Evolutionary conservation across 163 green algal species (phyloP), one percentile per base, ranked within the genome.

Genomic region (Scenedesmus sp.): DNA sequence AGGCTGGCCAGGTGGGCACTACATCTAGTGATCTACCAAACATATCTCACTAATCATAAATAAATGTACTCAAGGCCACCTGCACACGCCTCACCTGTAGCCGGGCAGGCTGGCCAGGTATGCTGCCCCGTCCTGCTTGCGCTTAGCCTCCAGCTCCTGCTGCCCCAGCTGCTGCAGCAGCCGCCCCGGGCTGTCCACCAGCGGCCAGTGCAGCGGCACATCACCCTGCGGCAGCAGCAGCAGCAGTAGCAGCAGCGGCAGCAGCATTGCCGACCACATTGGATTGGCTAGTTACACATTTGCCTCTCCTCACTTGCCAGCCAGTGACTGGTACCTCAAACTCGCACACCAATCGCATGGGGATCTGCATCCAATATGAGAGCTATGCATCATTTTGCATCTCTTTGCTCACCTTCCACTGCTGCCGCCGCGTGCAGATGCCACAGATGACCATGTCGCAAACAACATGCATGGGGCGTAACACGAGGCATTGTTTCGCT

Each of bases 341-440:
- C 34, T 46, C 34, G 34, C 34, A 46, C 34, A 46, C 34, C 34
- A 46, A 46, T 46, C 34, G 34, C 34, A 46, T 46, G 34, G 34
- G 34, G 34, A 46, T 46, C 34, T 46, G 34, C 34, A 46, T 46
- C 34, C 34, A 46, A 46, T 46, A 46, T 46, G 34, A 46, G 34
- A 46, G 34, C 34, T 46, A 46, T 46, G 34, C 34, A 46, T 46
- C 34, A 1, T 46, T 46, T 46, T 46, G 34, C 34, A 46, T 46
- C 34, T 46, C 34, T 15, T 23, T 4, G 9, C 60, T 23, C 70
- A 94, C 93, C 95, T 97, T 97, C 96, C 97, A 98, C 94, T 99
- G 97, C 76, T 94, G 95, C 77, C 97, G 97, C 23, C 97, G 94
- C 0, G 95, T 97, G 93, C 97, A 99, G 90, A 99, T 98, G 87